phyloP scores from a whole-genome alignment of 768 basidiomycete species.

The Albatrellus ellisii region DNA sequence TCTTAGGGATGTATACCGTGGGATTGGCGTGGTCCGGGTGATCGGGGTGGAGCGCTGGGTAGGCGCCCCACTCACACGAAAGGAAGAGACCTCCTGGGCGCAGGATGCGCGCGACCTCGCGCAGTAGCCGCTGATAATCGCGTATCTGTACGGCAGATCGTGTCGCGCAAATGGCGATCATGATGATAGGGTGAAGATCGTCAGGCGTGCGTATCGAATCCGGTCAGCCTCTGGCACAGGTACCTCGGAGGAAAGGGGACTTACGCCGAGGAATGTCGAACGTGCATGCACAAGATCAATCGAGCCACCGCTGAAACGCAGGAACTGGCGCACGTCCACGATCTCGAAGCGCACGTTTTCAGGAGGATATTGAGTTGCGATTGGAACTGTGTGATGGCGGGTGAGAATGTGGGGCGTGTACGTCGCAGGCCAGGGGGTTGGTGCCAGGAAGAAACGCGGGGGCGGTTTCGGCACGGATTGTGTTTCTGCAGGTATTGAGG shows the following conservation, averaged over 20 bases:
- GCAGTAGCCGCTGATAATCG: constrained; percentile 38
- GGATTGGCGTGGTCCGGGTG: constrained; percentile 3
- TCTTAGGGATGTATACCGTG: constrained; percentile 3
- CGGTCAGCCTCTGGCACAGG: background rate
- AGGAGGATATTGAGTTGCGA: constrained; percentile 49
- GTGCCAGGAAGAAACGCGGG: too few species aligned
- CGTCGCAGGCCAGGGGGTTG: too few species aligned
- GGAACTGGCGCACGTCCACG: constrained; percentile 37
- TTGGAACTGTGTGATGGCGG: constrained; percentile 68
- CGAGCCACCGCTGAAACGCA: constrained; percentile 37
- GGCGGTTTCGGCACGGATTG: too few species aligned
- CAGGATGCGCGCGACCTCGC: constrained; percentile 50
- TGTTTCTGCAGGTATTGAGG: background rate
- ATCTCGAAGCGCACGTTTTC: constrained; percentile 55
- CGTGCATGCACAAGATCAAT: constrained; percentile 63
- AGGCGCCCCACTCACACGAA: constrained; percentile 45
- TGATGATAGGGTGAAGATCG: background rate
- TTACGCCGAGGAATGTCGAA: constrained; percentile 42
- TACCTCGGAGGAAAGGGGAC: constrained; percentile 17
- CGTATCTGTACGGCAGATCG: constrained; percentile 29
- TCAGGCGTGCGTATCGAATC: background rate
- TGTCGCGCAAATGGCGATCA: constrained; percentile 5
- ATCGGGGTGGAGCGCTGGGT: constrained; percentile 17
- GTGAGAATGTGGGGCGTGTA: too few species aligned
- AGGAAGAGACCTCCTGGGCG: constrained; percentile 61